Evolutionary conservation across 2,329 filamentous ascomycete genomes (phyloP).

Genomic region (Drechslerella dactyloides): DNA sequence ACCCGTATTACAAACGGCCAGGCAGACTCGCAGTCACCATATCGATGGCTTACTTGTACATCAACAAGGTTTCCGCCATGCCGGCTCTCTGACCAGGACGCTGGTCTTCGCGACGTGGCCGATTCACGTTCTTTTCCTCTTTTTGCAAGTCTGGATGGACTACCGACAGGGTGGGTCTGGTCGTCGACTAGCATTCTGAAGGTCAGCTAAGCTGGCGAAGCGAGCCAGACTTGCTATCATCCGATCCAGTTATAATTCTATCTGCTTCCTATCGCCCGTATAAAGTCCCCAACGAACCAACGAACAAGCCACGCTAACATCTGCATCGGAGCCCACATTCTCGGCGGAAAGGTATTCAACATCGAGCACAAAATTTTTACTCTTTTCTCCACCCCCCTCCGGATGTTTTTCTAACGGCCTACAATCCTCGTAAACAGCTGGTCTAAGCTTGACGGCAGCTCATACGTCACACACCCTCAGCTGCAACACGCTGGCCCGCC

Average conservation of each 20-base stretch:
- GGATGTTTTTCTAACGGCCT: not conserved
- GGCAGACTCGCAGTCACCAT: too few relatives aligned
- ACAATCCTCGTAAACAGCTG: not conserved
- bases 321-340: not conserved
- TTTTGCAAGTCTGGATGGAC: not conserved
- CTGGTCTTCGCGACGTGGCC: slow-evolving; percentile 25
- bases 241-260: not conserved
- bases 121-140: slow-evolving; percentile 4
- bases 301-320: not conserved
- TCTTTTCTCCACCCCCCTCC: not conserved
- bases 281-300: not conserved
- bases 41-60: not conserved
- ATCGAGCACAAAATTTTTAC: too few relatives aligned
- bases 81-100: not conserved
- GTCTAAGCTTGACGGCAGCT: not conserved
- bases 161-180: slow-evolving; percentile 3
- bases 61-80: not conserved
- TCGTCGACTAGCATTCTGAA: not conserved
- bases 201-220: not conserved
- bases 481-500: not conserved
- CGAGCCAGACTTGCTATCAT: not conserved
- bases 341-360: not conserved
- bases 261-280: not conserved
- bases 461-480: slow-evolving; percentile 16
- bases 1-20: too few relatives aligned